Percentiles rank a stretch among this genome's conserved stretches.
Conservation (phyloP, 2,329 filamentous ascomycete species). For the Penicillium sp. region DNA sequence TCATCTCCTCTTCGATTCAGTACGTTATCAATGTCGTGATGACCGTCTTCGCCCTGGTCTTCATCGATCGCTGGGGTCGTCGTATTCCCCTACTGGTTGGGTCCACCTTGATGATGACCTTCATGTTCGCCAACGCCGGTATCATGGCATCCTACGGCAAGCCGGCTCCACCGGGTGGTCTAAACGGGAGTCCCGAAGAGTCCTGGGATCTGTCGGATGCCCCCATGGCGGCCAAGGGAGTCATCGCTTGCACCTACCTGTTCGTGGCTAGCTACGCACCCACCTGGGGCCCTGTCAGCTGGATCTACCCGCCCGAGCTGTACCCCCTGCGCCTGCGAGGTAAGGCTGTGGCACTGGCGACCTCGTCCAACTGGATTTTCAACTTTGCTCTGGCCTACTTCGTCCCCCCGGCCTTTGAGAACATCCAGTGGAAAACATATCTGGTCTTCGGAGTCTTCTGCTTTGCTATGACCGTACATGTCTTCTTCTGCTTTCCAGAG, state of each 20-base stretch:
- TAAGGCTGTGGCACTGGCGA: slow-evolving; percentile 59
- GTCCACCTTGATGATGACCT: slow-evolving; percentile 56
- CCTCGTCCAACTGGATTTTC: slow-evolving; percentile 60
- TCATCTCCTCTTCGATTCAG: slow-evolving; percentile 66
- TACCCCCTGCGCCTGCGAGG: slow-evolving; percentile 60
- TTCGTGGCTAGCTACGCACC: slow-evolving; percentile 66
- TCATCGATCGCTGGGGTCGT: slow-evolving; percentile 70
- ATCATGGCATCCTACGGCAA: slow-evolving; percentile 39
- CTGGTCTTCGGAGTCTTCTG: slow-evolving; percentile 72
- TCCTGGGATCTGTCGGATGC: slow-evolving; percentile 38
- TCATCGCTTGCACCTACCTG: slow-evolving; percentile 68
- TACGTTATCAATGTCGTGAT: slow-evolving; percentile 76
- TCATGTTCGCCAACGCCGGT: slow-evolving; percentile 42
- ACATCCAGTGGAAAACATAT: slow-evolving; percentile 59
- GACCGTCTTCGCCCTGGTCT: slow-evolving; percentile 73
- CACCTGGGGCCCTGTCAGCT: slow-evolving; percentile 58
- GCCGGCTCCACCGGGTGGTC: slow-evolving; percentile 40
- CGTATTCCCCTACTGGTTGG: slow-evolving; percentile 62
- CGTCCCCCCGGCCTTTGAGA: slow-evolving; percentile 54
- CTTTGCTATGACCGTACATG: slow-evolving; percentile 61
- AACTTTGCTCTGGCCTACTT: slow-evolving; percentile 55
- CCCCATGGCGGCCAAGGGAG: slow-evolving; percentile 56
- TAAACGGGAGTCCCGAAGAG: slow-evolving; percentile 32
- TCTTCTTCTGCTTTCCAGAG: slow-evolving; percentile 48
- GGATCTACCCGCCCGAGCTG: slow-evolving; percentile 59